Evolutionary conservation across 208 protist genomes (phyloP).

Genomic region (Tritrichomonas foetus): DNA sequence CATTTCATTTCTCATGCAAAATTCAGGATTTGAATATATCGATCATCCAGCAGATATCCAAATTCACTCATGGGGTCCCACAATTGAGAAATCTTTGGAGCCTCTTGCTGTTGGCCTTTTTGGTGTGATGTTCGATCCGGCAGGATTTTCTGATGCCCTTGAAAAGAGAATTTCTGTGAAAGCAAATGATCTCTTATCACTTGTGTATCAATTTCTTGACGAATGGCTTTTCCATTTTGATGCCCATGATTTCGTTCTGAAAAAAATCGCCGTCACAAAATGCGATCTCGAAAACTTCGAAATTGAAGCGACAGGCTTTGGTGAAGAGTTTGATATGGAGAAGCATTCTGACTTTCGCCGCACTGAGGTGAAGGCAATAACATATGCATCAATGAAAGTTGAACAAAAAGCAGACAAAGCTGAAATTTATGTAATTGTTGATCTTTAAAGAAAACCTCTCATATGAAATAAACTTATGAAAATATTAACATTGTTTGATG

Average conservation of each 20-base stretch:
- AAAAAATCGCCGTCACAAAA: background rate
- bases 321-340: background rate
- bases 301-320: background rate
- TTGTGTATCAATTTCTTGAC: background rate
- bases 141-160: background rate
- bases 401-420: background rate
- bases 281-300: background rate
- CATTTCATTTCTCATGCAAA: too few species aligned
- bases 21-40: background rate
- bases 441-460: too few species aligned
- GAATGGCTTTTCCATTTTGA: slow-evolving; percentile 36
- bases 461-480: too few species aligned
- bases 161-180: background rate
- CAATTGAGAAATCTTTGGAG: background rate
- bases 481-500: too few species aligned
- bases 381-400: slow-evolving; percentile 35
- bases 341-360: background rate
- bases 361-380: slow-evolving; percentile 37
- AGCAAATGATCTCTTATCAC: background rate
- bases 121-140: background rate
- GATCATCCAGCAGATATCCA: slow-evolving; percentile 34
- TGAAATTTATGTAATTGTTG: slow-evolving; percentile 24
- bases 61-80: background rate
- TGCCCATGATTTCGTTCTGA: slow-evolving; percentile 18
- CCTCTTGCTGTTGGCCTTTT: background rate